Evolutionary conservation across 1,284 basidiomycete genomes (phyloP), one percentile per base, ranked within the genome.

Genomic region (Austroboletus rostrupii): DNA sequence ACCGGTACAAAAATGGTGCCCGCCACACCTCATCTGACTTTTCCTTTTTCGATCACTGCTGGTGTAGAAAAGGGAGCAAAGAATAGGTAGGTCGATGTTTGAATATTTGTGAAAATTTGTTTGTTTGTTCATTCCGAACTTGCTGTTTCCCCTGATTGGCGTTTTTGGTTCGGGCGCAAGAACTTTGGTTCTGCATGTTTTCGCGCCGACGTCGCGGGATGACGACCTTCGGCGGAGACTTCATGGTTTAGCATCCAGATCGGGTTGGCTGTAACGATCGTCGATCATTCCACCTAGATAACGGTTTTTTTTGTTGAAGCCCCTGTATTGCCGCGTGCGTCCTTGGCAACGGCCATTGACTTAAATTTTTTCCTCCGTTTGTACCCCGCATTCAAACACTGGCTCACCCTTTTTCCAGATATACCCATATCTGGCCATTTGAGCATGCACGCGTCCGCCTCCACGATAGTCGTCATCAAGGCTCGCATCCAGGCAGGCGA

Each of bases 381-480:
- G 10, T 13, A 21, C 29, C 6, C 41, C 31, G n/a, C 6, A 1
- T 48, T 45, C 8, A 43, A 53, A 51, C 9, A 38, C 28, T 1
- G 32, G 21, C 55, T 62, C 36, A 55, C 45, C 13, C 31, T 14
- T 39, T 33, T 13, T 11, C 23, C 26, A 94, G 93, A 61, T 90
- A 90, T 69, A 80, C 81, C 36, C 91, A 97, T 64, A 96, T 97
- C 49, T 97, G 94, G 94, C 94, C 94, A 0, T 97, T 95, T 61
- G 94, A 97, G 62, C 91, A 94, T 64, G 85, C 90, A 14, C 85
- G 92, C 21, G 92, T 96, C 3, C 79, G 85, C 38, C 72, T 97
- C 20, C 78, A 78, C 57, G 72, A 69, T 43, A 49, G 53, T 8
- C 62, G 61, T 40, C 64, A 66, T 32, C 66, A 55, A 37, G 66